These are phyloP conservation scores for Mimosa bimucronata DNA, from an alignment of 306 rosid genomes.

Conservation along the genomic window DNA sequence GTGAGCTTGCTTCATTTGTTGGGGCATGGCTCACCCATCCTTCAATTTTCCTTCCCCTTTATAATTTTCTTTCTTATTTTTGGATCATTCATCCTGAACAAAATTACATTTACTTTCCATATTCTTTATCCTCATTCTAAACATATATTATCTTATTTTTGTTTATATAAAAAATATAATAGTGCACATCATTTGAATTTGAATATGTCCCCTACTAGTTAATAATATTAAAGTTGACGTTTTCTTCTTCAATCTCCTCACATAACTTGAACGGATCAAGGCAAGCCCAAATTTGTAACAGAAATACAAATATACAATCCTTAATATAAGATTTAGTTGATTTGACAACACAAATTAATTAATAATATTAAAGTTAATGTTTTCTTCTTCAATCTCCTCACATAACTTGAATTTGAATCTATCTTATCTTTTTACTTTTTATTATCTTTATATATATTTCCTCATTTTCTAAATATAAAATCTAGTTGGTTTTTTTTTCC, in stretches of 20 bases:
- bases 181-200: background rate
- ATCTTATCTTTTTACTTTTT: background rate
- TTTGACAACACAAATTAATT: no score
- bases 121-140: no score
- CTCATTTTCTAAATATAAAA: no score
- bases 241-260: background rate
- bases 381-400: background rate
- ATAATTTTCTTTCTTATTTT: background rate
- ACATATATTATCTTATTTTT: no score
- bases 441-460: no score
- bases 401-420: background rate
- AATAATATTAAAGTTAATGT: background rate
- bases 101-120: background rate
- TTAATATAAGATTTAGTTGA: no score
- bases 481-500: no score
- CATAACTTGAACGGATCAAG: background rate
- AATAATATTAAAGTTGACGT: background rate
- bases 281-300: background rate
- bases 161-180: no score
- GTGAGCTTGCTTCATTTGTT: conserved; percentile 48
- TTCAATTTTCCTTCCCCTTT: no score
- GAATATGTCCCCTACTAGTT: background rate
- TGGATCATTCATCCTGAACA: no score
- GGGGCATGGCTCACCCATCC: conserved; percentile 42
- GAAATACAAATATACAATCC: background rate